Base-by-base conservation (phyloP, 306 rosid species). In the Trichosanthes cucumerina region DNA sequence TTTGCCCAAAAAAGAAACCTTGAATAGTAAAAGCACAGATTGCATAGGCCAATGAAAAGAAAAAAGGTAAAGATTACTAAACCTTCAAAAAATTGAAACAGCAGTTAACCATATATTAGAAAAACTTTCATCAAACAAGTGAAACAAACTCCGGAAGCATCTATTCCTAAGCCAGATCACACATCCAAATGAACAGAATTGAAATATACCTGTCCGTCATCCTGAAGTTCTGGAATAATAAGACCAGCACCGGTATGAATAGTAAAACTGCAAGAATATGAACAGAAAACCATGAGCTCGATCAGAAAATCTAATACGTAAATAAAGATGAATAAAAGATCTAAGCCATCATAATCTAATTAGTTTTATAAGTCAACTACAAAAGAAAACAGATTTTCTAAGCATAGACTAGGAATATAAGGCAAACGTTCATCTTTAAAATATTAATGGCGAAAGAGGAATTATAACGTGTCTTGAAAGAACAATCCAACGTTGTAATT, bases 221-320 rank as follows among this genome's bases (percentile, higher is more conserved):
- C 97, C 79, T 87, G 82, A 69, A 95, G 78, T 88, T 95, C 96
- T 9, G 96, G 97, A 83, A 95, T 79, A 89, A 95, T 95, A 62
- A 86, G 81, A 66, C 98, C 98, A 79, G 97, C 98, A 33, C 98
- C 98, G 54, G 98, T 92, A 62, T 92, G 95, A 38, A 95, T 34
- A 4, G 89, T 92, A 75, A 95, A 92, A 78, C 98, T 95, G 92
- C 84, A 80, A 21, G 49, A 4, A 33, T 33, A 59, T 38, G 6
- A 59, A 77, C 11, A 21, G 39, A 43, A 4, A 77, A 59, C 14
- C 0, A 10, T 43, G 24, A 21, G 28, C 43, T 36, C 78, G 2
- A 14, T 46, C 72, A 77, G 79, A 75, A 54, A 53, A 9, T 74
- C 23, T 15, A 24, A 13, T 6, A n/a, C 13, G 6, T 57, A 21